Base-by-base conservation (phyloP, 352 stramenopile species). In the Albugo candida region DNA sequence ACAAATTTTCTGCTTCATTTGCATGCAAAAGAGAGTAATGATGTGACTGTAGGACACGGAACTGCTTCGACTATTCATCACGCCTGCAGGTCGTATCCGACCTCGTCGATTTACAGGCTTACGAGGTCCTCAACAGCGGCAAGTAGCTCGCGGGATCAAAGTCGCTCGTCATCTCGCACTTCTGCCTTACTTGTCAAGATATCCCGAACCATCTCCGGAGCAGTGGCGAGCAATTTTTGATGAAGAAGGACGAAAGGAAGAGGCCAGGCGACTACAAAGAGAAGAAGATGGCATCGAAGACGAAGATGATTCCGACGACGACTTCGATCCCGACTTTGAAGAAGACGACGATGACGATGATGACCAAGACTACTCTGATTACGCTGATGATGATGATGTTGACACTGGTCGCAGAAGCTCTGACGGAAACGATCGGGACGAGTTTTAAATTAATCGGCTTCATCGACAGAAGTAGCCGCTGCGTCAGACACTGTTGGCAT, bases 61-160 rank as follows among this genome's bases (percentile, higher is more conserved):
- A 11, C 56, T 88, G 36, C 63, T 88, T 31, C 76, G 76, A 37
- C 52, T 88, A 39, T 88, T 88, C 58, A 80, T 88, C 54, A 83
- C 72, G 36, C 72, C 76, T 16, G 84, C 67, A n/a, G 76, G 76
- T 47, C 76, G 73, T 51, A 88, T 88, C 46, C 67, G 70, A 41
- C 76, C 72, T 47, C 76, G 76, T 47, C 76, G 76, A 27, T 88
- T 84, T 53, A 84, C 76, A 24, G 76, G 76, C 27, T 54, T 88
- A 11, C 82, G 67, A 19, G 76, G 73, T 56, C 85, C 85, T 68
- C 72, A 88, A 59, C 76, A 88, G 61, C 76, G 76, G 36, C 72
- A 84, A 60, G 53, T 88, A 46, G 65, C 72, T 52, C 68, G 70
- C 24, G 70, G 67, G 18, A 62, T 88, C 52, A 88, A 88, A 55